Evolutionary conservation across 2,329 filamentous ascomycete genomes (phyloP).

Genomic region (Sporothrix dimorphospora): DNA sequence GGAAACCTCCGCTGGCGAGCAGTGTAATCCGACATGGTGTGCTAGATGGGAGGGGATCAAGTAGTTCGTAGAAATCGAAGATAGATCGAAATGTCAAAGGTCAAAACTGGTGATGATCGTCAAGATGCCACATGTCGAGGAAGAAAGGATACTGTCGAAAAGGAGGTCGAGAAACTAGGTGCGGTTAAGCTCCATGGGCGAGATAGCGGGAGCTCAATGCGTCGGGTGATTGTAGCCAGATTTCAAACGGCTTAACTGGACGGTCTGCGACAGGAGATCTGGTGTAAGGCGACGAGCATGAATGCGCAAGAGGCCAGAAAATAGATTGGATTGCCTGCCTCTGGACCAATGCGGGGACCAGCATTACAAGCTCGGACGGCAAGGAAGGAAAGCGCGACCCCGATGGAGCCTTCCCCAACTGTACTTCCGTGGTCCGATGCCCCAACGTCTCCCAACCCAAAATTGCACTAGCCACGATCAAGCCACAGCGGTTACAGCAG

Average conservation of each 20-base stretch:
- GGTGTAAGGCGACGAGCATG: background rate
- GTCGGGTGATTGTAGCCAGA: slow-evolving; percentile 16
- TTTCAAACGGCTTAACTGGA: background rate
- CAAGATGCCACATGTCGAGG: background rate
- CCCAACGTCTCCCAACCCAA: background rate
- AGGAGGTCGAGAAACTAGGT: background rate
- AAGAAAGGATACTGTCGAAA: background rate
- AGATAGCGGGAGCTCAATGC: background rate
- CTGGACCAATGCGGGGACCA: slow-evolving; percentile 24
- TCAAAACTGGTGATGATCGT: background rate
- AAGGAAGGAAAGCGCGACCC: slow-evolving; percentile 8
- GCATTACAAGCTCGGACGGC: slow-evolving; percentile 21
- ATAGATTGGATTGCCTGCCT: slow-evolving; percentile 21
- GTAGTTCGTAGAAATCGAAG: background rate
- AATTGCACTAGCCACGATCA: slow-evolving; percentile 18
- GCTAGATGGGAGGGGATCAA: background rate
- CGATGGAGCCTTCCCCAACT: slow-evolving; percentile 23
- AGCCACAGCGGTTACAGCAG: background rate
- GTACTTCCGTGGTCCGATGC: slow-evolving; percentile 1
- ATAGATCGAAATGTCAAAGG: background rate
- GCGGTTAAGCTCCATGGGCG: background rate
- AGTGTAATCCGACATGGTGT: background rate
- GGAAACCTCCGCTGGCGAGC: slow-evolving; percentile 26
- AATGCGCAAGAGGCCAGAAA: slow-evolving; percentile 17
- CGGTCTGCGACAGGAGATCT: background rate